Evolutionary conservation across 768 basidiomycete species (phyloP).

Genomic region (Hydnum rufescens): DNA sequence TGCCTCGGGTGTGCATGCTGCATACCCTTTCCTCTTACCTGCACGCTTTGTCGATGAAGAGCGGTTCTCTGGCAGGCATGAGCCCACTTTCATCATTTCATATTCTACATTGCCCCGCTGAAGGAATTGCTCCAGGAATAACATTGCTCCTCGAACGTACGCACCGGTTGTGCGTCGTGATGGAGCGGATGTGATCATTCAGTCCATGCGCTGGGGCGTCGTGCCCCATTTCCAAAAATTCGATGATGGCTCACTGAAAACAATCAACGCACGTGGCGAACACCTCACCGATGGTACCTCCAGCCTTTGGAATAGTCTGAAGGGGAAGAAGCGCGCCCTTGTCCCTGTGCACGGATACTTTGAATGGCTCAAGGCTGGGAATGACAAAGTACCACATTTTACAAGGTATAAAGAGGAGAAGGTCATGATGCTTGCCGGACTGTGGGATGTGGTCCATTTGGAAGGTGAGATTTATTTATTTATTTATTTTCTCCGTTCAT

Average conservation of each 20-base stretch:
- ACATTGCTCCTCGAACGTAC: constrained; percentile 64
- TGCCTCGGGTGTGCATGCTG: no score
- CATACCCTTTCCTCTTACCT: not conserved
- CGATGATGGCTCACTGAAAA: constrained; percentile 53
- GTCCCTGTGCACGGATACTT: constrained; percentile 71
- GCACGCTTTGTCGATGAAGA: not conserved
- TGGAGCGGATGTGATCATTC: not conserved
- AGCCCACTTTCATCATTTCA: no score
- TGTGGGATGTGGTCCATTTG: constrained; percentile 57
- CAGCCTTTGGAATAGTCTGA: constrained; percentile 73
- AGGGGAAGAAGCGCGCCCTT: constrained; percentile 68
- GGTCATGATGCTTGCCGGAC: constrained; percentile 70
- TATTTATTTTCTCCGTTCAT: not conserved
- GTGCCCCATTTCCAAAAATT: constrained; percentile 68
- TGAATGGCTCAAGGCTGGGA: constrained; percentile 82
- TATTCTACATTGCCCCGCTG: no score
- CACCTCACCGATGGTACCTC: constrained; percentile 44
- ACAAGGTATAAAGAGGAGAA: constrained; percentile 39
- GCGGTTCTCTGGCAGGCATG: not conserved
- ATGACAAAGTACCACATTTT: constrained; percentile 64
- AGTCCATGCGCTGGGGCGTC: constrained; percentile 45
- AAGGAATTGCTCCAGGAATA: constrained; percentile 29
- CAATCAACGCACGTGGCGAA: constrained; percentile 82
- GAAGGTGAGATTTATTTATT: constrained; percentile 26
- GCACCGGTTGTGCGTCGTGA: constrained; percentile 48